A percentile compares a stretch with the other conserved stretches of the same genome.
Evolutionary conservation across 768 basidiomycete species (phyloP).

Genomic region (Goffeauzyma gilvescens): DNA sequence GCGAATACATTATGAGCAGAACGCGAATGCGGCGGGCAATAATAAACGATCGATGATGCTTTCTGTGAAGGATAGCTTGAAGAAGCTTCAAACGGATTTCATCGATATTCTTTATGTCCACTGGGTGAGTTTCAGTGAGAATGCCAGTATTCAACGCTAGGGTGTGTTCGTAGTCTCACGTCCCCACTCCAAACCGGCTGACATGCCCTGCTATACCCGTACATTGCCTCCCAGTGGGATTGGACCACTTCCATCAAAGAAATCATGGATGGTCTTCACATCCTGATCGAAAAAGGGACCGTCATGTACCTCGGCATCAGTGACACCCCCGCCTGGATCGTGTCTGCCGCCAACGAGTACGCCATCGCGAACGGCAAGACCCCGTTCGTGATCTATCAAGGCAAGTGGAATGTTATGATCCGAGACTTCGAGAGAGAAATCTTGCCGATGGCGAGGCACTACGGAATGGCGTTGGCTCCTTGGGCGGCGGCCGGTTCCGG

Average conservation of each 20-base stretch:
- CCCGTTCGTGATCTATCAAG: conserved; percentile 32
- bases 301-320: conserved; percentile 21
- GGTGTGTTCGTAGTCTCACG: too few relatives aligned
- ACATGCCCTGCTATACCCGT: background rate
- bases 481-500: conserved; percentile 14
- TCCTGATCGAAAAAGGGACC: conserved; percentile 13
- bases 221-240: conserved; percentile 12
- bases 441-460: conserved; percentile 31
- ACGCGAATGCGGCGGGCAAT: conserved; percentile 34
- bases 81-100: conserved; percentile 16
- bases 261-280: conserved; percentile 14
- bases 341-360: conserved; percentile 16
- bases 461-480: conserved; percentile 20
- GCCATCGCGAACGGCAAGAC: conserved; percentile 12
- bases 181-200: too few relatives aligned
- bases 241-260: conserved; percentile 15
- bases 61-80: conserved; percentile 19
- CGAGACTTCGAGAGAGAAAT: conserved; percentile 36
- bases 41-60: conserved; percentile 36
- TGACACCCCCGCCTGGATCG: conserved; percentile 18
- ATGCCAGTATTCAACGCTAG: too few relatives aligned
- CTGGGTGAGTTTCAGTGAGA: conserved; percentile 8
- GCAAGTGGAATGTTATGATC: conserved; percentile 31
- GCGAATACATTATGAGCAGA: background rate
- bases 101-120: conserved; percentile 21